Conservation (phyloP, 1,284 basidiomycete genomes). For the Sutorius eximius region DNA sequence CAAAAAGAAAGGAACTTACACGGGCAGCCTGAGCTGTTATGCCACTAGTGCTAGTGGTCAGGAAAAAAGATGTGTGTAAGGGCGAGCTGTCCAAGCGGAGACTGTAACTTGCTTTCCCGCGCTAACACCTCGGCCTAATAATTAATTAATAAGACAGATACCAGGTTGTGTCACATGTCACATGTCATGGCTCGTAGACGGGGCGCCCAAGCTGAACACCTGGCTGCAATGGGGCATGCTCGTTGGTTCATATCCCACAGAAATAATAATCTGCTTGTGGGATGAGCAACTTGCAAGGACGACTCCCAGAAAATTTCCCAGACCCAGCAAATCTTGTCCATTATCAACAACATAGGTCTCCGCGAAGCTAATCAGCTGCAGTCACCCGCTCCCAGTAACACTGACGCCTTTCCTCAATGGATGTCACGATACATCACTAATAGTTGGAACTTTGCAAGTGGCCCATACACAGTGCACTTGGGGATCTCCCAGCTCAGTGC, state of each 20-base stretch:
- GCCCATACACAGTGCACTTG: no score
- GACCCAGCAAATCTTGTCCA: no score
- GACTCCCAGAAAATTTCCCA: no score
- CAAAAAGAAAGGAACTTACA: conserved; percentile 23
- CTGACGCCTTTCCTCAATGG: background rate
- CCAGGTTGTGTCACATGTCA: background rate
- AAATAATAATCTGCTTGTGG: background rate
- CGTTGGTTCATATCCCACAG: no score
- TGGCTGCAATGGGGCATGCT: no score
- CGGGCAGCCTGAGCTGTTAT: background rate
- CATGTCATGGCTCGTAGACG: background rate
- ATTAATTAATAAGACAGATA: background rate
- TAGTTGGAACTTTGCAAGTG: background rate
- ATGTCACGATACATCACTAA: background rate
- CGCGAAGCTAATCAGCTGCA: background rate
- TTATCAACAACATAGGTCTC: no score
- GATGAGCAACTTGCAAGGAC: background rate
- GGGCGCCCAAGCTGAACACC: background rate
- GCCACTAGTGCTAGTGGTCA: no score
- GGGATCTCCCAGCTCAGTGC: no score
- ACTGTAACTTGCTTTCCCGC: conserved; percentile 7
- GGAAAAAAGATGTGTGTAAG: background rate
- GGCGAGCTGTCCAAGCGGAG: conserved; percentile 23
- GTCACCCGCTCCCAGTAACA: background rate
- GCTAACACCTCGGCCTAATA: background rate